Conservation (phyloP, 257 asterid species). For the Salvia rosmarinus region DNA sequence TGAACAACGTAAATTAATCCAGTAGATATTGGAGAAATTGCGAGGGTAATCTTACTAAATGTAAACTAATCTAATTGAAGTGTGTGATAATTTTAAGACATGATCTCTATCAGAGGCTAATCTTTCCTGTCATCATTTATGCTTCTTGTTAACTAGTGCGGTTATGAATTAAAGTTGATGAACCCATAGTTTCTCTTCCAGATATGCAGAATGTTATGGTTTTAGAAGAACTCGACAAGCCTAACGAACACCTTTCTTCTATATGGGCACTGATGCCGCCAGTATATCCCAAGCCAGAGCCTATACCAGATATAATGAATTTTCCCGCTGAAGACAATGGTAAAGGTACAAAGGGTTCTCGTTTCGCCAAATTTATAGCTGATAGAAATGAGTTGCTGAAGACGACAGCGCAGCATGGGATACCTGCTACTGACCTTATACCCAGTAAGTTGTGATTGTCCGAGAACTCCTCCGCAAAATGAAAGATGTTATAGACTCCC, state of each 20-base stretch:
- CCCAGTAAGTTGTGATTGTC: conserved; percentile 69
- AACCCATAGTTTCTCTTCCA: conserved; percentile 36
- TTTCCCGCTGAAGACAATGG: conserved; percentile 48
- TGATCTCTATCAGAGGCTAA: not conserved
- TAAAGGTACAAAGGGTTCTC: conserved; percentile 73
- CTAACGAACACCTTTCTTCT: conserved; percentile 72
- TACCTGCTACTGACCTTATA: conserved; percentile 41
- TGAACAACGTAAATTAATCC: not conserved
- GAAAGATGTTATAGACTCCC: conserved; percentile 22
- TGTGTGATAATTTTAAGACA: not conserved
- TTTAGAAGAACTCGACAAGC: conserved; percentile 76
- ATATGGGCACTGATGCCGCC: conserved; percentile 95
- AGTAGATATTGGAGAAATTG: conserved; percentile 24
- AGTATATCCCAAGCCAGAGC: conserved; percentile 64
- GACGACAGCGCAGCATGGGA: conserved; percentile 47
- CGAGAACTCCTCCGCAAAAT: not conserved
- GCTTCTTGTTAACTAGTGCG: conserved; percentile 1
- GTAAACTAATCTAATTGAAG: not conserved
- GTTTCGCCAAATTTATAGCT: conserved; percentile 83
- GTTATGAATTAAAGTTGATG: not conserved
- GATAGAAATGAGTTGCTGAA: conserved; percentile 65
- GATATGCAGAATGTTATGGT: conserved; percentile 67
- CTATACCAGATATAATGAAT: conserved; percentile 50
- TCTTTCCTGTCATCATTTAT: conserved; percentile 11
- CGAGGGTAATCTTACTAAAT: not conserved